phyloP scores from a whole-genome alignment of 441 rosid species.

The Erodium trifolium region DNA sequence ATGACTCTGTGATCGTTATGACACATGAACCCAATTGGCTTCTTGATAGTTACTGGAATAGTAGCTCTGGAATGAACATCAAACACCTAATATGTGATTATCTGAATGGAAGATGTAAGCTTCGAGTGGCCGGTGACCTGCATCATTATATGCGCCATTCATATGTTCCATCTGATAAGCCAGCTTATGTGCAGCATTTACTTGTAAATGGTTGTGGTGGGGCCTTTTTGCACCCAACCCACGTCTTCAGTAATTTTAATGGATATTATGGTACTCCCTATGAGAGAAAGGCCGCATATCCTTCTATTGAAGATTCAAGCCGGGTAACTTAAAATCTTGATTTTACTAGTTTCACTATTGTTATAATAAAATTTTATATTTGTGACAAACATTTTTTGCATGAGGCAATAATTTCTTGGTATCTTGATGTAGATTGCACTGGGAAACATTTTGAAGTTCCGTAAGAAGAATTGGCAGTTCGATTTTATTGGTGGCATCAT shows the following conservation, averaged over 20 bases:
- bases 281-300: slow-evolving; percentile 84
- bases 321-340: slow-evolving; percentile 41
- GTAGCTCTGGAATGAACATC: slow-evolving; percentile 75
- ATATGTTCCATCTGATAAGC: slow-evolving; percentile 59
- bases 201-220: slow-evolving; percentile 99
- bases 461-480: slow-evolving; percentile 99
- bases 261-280: slow-evolving; percentile 56
- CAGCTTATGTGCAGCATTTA: slow-evolving; percentile 77
- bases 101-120: slow-evolving; percentile 89
- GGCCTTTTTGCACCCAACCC: slow-evolving; percentile 98
- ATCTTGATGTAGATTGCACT: slow-evolving; percentile 69
- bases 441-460: slow-evolving; percentile 97
- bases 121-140: slow-evolving; percentile 93
- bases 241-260: slow-evolving; percentile 70
- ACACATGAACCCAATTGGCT: slow-evolving; percentile 99
- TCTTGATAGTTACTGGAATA: slow-evolving; percentile 92
- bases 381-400: not conserved
- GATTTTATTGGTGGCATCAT: slow-evolving; percentile 97
- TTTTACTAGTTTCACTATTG: slow-evolving; percentile 12
- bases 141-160: slow-evolving; percentile 99
- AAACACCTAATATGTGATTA: slow-evolving; percentile 68
- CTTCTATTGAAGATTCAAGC: slow-evolving; percentile 95
- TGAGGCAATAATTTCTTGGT: slow-evolving; percentile 16
- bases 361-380: slow-evolving; percentile 5
- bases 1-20: slow-evolving; percentile 75